phyloP scores from a whole-genome alignment of 2,329 filamentous ascomycete genomes.

The Ceratocystis lukuohia region DNA sequence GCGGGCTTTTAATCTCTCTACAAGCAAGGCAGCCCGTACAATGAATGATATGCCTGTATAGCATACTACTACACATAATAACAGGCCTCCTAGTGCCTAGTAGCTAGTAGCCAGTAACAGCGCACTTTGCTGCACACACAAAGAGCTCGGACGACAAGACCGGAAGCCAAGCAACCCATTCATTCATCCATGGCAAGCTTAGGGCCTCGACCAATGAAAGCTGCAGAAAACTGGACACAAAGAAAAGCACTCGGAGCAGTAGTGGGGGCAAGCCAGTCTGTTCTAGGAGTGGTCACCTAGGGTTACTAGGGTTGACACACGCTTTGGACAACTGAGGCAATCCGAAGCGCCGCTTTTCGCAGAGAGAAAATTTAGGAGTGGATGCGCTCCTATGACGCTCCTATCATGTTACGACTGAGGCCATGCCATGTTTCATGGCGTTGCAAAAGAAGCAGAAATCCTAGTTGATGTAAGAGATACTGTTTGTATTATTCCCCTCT shows the following conservation, averaged over 20 bases:
- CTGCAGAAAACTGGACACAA: not conserved
- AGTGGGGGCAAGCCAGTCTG: not conserved
- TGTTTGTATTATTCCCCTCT: not conserved
- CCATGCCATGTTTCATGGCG: not conserved
- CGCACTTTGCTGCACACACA: not conserved
- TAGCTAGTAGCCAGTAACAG: not conserved
- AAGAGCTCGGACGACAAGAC: not conserved
- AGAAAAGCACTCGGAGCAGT: not conserved
- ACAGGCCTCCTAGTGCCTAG: not conserved
- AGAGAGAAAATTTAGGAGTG: not conserved
- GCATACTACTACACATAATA: not conserved
- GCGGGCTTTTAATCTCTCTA: not conserved
- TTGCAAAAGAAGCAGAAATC: not conserved
- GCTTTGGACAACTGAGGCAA: not conserved
- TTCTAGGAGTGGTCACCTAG: not conserved
- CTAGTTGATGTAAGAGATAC: not conserved
- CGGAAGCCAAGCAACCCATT: not conserved
- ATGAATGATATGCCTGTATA: too few relatives aligned
- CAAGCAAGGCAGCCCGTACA: not conserved
- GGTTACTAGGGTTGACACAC: not conserved
- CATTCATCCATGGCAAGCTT: not conserved
- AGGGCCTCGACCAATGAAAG: not conserved
- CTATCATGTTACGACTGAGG: not conserved
- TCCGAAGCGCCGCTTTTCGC: not conserved
- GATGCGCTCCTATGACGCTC: not conserved